phyloP scores from a whole-genome alignment of 176 grass and related monocot species.

The Oryza brachyantha region DNA sequence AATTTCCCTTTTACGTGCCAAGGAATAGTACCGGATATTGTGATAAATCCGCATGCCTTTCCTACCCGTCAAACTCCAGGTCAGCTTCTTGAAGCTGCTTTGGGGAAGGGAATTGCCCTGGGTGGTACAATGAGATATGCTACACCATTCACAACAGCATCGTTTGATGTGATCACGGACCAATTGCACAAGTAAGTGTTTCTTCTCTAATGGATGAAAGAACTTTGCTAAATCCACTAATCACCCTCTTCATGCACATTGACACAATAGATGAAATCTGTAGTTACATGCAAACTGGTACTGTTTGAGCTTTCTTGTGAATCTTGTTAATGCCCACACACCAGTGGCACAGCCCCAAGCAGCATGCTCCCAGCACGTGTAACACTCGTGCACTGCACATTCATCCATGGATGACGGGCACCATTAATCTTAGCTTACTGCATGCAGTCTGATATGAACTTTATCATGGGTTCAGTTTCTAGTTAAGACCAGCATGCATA shows the following conservation, averaged over 20 bases:
- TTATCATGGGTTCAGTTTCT: too few species aligned
- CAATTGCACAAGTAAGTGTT: conserved; percentile 86
- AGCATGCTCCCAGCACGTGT: too few species aligned
- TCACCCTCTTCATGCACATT: not conserved
- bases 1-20: conserved; percentile 84
- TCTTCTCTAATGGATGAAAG: conserved; percentile 14
- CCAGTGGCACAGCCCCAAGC: too few species aligned
- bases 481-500: too few species aligned
- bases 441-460: too few species aligned
- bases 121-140: conserved; percentile 71
- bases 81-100: conserved; percentile 92
- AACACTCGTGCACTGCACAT: too few species aligned
- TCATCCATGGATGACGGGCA: too few species aligned
- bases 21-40: conserved; percentile 94
- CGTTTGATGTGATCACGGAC: conserved; percentile 67
- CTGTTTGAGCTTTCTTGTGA: not conserved
- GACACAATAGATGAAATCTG: conserved; percentile 30
- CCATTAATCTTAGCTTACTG: too few species aligned
- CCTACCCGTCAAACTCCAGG: conserved; percentile 96
- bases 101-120: conserved; percentile 87
- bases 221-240: conserved; percentile 14
- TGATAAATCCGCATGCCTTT: conserved; percentile 98
- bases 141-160: conserved; percentile 84
- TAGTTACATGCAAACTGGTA: conserved; percentile 11
- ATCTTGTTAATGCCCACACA: not conserved